Evolutionary conservation across 129 eudicot species (phyloP).

Genomic region (Flaveria robusta): DNA sequence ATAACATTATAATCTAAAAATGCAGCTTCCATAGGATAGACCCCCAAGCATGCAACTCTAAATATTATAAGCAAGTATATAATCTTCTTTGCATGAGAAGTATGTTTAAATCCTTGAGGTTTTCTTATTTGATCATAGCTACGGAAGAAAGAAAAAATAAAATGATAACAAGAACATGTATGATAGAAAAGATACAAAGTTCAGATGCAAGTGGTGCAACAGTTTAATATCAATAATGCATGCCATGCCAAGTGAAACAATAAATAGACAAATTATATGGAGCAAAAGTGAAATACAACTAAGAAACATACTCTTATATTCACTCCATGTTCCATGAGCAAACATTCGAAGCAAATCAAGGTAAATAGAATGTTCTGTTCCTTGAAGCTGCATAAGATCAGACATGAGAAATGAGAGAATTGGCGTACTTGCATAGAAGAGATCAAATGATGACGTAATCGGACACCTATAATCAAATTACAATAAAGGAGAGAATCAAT

Average conservation of each 20-base stretch:
- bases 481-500: neutral
- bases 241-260: neutral
- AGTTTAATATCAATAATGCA: neutral
- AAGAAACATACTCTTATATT: conserved; percentile 69
- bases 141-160: neutral
- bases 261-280: neutral
- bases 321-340: conserved; percentile 96
- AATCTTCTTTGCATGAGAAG: conserved; percentile 11
- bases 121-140: neutral
- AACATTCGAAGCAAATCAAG: conserved; percentile 82
- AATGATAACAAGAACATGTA: neutral
- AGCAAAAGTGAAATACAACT: neutral
- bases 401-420: conserved; percentile 11
- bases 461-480: neutral
- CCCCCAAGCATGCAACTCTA: conserved; percentile 7
- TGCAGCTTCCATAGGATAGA: neutral
- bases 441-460: conserved; percentile 8
- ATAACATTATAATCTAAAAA: conserved; percentile 13
- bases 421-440: neutral
- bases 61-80: neutral
- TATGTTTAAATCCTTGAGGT: neutral
- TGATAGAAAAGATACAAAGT: conserved; percentile 1
- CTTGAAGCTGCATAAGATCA: conserved; percentile 69
- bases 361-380: conserved; percentile 58
- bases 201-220: neutral